Evolutionary conservation across 495 filamentous ascomycete genomes (phyloP).

Genomic region (Penicillium turbatum): DNA sequence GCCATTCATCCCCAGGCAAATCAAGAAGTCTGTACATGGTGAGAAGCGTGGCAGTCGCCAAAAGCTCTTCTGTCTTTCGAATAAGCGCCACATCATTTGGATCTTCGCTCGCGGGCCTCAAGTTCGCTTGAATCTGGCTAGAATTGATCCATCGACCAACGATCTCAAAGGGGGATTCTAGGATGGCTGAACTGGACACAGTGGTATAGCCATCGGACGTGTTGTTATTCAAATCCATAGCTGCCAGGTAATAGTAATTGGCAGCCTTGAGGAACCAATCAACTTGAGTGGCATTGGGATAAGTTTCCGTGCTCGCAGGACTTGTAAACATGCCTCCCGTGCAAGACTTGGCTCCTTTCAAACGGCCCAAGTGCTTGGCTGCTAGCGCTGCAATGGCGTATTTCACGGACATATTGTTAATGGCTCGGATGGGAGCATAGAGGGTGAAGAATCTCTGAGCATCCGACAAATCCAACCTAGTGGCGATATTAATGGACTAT

Average conservation of each 20-base stretch:
- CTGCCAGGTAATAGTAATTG: slow-evolving; percentile 41
- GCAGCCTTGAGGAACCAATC: slow-evolving; percentile 44
- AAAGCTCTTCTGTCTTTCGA: slow-evolving; percentile 31
- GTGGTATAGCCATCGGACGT: slow-evolving; percentile 32
- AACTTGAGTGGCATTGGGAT: slow-evolving; percentile 34
- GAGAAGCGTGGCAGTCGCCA: slow-evolving; percentile 30
- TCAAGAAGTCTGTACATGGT: slow-evolving; percentile 35
- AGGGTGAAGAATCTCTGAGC: slow-evolving; percentile 36
- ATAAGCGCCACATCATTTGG: slow-evolving; percentile 11
- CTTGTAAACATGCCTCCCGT: slow-evolving; percentile 27
- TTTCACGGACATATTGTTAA: slow-evolving; percentile 30
- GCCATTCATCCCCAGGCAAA: slow-evolving; percentile 35
- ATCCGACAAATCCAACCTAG: slow-evolving; percentile 41
- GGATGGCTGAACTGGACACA: slow-evolving; percentile 33
- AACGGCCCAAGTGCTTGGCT: slow-evolving; percentile 39
- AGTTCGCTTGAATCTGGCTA: slow-evolving; percentile 2
- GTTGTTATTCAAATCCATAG: slow-evolving; percentile 25
- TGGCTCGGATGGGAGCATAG: slow-evolving; percentile 37
- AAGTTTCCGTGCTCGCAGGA: slow-evolving; percentile 35
- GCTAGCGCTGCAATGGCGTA: slow-evolving; percentile 37
- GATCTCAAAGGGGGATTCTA: slow-evolving; percentile 35
- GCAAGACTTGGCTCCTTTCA: slow-evolving; percentile 31
- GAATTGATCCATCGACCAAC: slow-evolving; percentile 27
- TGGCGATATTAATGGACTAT: slow-evolving; percentile 5
- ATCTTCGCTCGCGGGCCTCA: slow-evolving; percentile 1